Conservation (phyloP, 164 flowering plant genomes). For the Umbellularia californica region DNA sequence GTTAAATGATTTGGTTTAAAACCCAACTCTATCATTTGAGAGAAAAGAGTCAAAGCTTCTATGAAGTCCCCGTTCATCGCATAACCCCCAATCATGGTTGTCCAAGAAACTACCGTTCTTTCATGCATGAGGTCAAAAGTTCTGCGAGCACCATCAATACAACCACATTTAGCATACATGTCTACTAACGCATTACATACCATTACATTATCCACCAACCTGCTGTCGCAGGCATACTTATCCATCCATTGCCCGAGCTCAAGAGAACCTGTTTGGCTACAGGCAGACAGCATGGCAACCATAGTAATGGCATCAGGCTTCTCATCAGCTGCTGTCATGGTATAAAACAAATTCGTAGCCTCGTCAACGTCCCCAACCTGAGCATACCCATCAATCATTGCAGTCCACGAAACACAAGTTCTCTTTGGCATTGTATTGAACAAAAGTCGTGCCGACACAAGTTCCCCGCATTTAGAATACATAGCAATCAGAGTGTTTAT, state of each 20-base stretch:
- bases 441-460: constrained; percentile 32
- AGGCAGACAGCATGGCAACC: constrained; percentile 44
- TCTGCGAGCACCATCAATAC: constrained; percentile 35
- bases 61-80: constrained; percentile 47
- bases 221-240: no score
- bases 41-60: constrained; percentile 31
- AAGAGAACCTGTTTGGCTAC: constrained; percentile 50
- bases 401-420: constrained; percentile 14
- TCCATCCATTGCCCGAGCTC: constrained; percentile 18
- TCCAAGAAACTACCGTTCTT: constrained; percentile 58
- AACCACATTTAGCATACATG: constrained; percentile 71
- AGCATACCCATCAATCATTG: no score
- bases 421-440: constrained; percentile 38
- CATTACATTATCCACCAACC: constrained; percentile 11
- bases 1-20: no score
- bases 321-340: no score
- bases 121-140: constrained; percentile 36
- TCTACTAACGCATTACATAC: constrained; percentile 58
- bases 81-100: constrained; percentile 53
- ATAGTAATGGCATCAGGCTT: constrained; percentile 1
- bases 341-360: no score
- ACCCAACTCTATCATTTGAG: no score
- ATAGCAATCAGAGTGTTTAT: constrained; percentile 52
- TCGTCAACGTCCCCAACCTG: no score
- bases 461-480: constrained; percentile 53